Conservation (phyloP, 2,329 filamentous ascomycete genomes). For the Penicillium frequentans region DNA sequence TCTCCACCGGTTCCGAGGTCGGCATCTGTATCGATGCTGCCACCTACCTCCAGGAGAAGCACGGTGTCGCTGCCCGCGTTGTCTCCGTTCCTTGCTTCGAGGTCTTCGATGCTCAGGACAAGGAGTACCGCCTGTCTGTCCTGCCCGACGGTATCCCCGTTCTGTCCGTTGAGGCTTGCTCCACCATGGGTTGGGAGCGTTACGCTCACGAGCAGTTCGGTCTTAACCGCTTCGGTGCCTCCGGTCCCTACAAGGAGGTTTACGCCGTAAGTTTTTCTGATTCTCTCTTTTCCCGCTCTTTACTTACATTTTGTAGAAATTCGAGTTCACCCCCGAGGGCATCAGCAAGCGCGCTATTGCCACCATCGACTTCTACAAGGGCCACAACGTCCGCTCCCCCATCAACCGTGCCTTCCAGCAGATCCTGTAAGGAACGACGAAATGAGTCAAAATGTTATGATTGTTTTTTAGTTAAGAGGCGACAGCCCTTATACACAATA, state of each 20-base stretch:
- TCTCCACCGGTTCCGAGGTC: constrained; percentile 96
- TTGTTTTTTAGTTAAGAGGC: constrained; percentile 26
- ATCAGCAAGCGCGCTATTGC: constrained; percentile 90
- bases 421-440: constrained; percentile 66
- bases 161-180: constrained; percentile 93
- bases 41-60: constrained; percentile 86
- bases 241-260: constrained; percentile 94
- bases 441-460: constrained; percentile 23
- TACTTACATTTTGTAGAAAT: constrained; percentile 65
- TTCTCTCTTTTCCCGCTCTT: background rate
- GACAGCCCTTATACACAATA: constrained; percentile 23
- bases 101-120: constrained; percentile 89
- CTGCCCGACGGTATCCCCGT: constrained; percentile 92
- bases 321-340: constrained; percentile 97
- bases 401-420: constrained; percentile 98
- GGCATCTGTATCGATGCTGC: constrained; percentile 88
- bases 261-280: constrained; percentile 68
- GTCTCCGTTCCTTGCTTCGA: constrained; percentile 97
- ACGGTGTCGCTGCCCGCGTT: constrained; percentile 83
- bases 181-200: constrained; percentile 96
- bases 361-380: constrained; percentile 98
- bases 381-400: constrained; percentile 86
- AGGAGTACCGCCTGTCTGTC: constrained; percentile 92
- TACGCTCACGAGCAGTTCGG: constrained; percentile 99
- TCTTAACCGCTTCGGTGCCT: constrained; percentile 97